Base-by-base conservation (phyloP, 768 basidiomycete species). In the Lactarius vividus region DNA sequence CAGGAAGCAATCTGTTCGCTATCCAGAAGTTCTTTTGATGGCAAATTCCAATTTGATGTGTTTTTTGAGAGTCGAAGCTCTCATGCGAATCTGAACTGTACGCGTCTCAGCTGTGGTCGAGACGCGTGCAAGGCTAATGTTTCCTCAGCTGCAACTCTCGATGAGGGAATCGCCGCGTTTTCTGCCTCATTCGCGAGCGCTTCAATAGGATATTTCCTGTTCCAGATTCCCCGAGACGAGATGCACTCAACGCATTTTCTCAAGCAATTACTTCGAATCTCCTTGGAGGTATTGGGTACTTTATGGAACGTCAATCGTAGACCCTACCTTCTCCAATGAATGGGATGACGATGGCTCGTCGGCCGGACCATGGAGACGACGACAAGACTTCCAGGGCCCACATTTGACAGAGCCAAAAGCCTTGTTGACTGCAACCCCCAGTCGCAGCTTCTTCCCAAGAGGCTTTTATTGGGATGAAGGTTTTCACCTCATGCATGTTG, bases 391-490 rank as follows among this genome's bases (percentile, higher is more conserved):
- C 78, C 61, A 79, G 46, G 89, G 86, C n/a, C 82, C 90, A 18
- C 82, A 77, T 62, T 72, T 94, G 66, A 92, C 89, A 5, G 88
- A 90, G 39, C 88, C 92, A 8, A 86, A 81, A 65, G 84, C 86
- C 23, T 77, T 98, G 23, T 77, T 97, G 69, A 96, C 96, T 9
- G 95, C 93, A 1, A 98, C 96, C 0, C 96, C 96, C 4, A 96
- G 94, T 73, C 83, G 96, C 40, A 94, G 94, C 70, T 98, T 98
- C 81, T 98, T 98, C 81, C 96, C 96, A 0, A 82, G 96, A 74
- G 96, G 96, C 20, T 98, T 98, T 77, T 98, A 98, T 76, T 98
- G 96, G 96, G 96, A 98, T 75, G 96, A 98, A 77, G 96, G 96
- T 1, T 98, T 98, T 81, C 96, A 98, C 77, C 77, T 98, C 35